These are phyloP conservation scores for Aspergillus indologenus DNA, from an alignment of 495 filamentous ascomycete species.

Conservation along the genomic window DNA sequence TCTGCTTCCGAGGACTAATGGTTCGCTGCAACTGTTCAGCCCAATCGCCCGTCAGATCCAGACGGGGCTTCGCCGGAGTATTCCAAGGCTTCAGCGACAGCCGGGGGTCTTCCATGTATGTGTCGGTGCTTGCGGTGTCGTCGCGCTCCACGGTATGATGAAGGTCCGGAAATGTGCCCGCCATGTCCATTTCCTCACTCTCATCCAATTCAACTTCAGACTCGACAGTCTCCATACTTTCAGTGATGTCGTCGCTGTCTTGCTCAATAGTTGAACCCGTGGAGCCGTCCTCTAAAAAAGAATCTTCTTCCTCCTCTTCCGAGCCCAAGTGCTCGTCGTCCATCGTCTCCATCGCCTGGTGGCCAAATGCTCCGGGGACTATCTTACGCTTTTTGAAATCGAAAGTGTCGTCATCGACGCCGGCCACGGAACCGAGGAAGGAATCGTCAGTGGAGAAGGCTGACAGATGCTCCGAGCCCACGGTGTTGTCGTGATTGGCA, in stretches of 20 bases:
- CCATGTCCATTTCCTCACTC: constrained; percentile 72
- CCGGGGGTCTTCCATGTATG: constrained; percentile 46
- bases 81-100: constrained; percentile 41
- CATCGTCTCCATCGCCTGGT: constrained; percentile 52
- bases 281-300: constrained; percentile 90
- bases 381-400: constrained; percentile 71
- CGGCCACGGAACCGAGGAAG: constrained; percentile 46
- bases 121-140: constrained; percentile 39
- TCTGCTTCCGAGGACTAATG: constrained; percentile 83
- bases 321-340: constrained; percentile 42
- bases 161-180: constrained; percentile 65
- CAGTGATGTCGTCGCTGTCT: constrained; percentile 60
- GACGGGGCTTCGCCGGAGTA: constrained; percentile 59
- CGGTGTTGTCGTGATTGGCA: constrained; percentile 30
- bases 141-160: constrained; percentile 66
- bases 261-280: constrained; percentile 71
- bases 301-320: constrained; percentile 50
- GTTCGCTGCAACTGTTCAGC: constrained; percentile 87
- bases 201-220: constrained; percentile 69
- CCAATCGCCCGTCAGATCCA: constrained; percentile 68
- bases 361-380: constrained; percentile 77
- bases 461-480: constrained; percentile 43
- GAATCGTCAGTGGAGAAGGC: constrained; percentile 51
- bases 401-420: constrained; percentile 73
- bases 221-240: constrained; percentile 54